Evolutionary conservation across 169 alveolate genomes (phyloP), one percentile per base, ranked within the genome.

Genomic region (Cystoisospora suis): DNA sequence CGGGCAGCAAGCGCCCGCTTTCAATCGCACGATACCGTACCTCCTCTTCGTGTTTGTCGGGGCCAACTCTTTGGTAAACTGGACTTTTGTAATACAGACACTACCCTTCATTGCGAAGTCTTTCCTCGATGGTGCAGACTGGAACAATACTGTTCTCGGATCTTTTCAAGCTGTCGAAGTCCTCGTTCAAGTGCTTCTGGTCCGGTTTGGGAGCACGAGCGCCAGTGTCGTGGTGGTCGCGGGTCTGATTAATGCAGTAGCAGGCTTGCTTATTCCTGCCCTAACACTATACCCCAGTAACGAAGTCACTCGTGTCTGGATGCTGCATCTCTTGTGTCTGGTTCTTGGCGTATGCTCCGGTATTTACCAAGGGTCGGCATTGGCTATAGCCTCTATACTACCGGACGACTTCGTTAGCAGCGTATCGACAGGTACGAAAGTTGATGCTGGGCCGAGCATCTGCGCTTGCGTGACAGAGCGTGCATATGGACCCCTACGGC

Each of bases 101-200:
- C 15, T 72, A 2, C 83, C 83, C 38, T 72, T 72, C 83, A 72
- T 72, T 32, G 83, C 83, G 58, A 46, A 38, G 38, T 1, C 83
- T 29, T 40, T 38, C 7, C 83, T 72, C 3, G 83, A 72, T 34
- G 56, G 27, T 56, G 42, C 36, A 36, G 83, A 72, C 56, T 72
- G 83, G 83, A 72, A 72, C 83, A 72, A 72, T 56, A 38, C 83
- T 29, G 58, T 72, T 6, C 83, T 72, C 56, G 83, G 83, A 3
- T 40, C 53, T 15, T 72, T 72, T 17, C 83, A 72, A 36, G 83
- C 83, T 17, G 32, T 72, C 56, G 83, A 72, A 72, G 83, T 72
- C 38, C 47, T 72, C 38, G 83, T 72, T 38, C 83, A 38, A 17
- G 58, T 72, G 38, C 34, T 38, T 4, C 36, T 72, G 83, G 58